These are phyloP conservation scores for Noccaea caerulescens DNA, from an alignment of 345 rosid species.

Conservation along the genomic window DNA sequence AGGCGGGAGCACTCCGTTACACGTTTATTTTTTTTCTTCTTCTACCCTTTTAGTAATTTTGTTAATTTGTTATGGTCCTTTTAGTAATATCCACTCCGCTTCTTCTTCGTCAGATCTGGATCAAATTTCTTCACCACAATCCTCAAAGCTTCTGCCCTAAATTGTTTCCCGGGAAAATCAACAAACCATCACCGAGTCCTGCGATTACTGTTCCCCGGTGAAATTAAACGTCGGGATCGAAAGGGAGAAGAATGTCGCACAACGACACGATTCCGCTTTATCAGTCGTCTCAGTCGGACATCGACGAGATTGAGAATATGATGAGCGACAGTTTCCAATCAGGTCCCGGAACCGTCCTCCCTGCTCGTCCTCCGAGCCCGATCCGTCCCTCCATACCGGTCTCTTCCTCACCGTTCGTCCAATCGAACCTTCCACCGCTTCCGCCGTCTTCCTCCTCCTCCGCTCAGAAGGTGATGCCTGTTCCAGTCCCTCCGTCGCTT, in stretches of 20 bases:
- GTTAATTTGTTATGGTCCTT: too few relatives aligned
- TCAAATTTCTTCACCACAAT: constrained; percentile 14
- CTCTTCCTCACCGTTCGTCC: constrained; percentile 68
- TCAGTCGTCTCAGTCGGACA: constrained; percentile 91
- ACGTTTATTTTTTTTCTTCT: background rate
- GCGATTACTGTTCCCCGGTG: constrained; percentile 27
- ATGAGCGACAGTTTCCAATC: constrained; percentile 76
- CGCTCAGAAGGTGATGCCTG: constrained; percentile 49
- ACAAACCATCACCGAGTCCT: constrained; percentile 2
- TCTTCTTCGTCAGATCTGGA: constrained; percentile 32
- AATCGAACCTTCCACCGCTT: constrained; percentile 67
- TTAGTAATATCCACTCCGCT: background rate
- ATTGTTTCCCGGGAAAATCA: constrained; percentile 35
- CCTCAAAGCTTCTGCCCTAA: constrained; percentile 8
- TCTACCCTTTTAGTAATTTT: background rate
- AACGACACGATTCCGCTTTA: constrained; percentile 84
- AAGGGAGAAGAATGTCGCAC: constrained; percentile 59
- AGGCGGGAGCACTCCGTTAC: constrained; percentile 5
- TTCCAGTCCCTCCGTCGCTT: constrained; percentile 51
- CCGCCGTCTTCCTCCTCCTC: constrained; percentile 40
- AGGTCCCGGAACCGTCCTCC: constrained; percentile 73
- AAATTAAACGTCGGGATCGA: background rate
- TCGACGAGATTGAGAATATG: constrained; percentile 98
- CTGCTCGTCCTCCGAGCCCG: constrained; percentile 87
- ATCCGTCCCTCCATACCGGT: constrained; percentile 80